Base-by-base conservation (phyloP, 257 asterid genomes). In the Primulina eburnea region DNA sequence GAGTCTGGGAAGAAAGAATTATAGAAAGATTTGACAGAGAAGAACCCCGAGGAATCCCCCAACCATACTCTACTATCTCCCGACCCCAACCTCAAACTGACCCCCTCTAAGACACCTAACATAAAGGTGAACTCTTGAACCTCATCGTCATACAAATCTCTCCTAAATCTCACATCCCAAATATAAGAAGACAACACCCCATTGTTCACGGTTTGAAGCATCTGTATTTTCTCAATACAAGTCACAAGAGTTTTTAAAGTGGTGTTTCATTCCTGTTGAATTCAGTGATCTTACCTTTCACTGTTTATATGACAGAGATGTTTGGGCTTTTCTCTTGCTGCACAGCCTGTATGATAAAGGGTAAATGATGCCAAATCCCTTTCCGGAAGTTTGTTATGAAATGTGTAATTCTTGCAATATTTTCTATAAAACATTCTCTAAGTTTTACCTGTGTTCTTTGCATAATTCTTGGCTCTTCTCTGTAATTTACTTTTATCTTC, bases 271-370 rank as follows among this genome's bases (percentile, higher is more conserved):
- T 73, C 28, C 62, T 75, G 67, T 32, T 53, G 32, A 30, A 24
- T 7, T 40, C 68, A n/a, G 65, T 57, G 65, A 62, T 69, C 70
- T 71, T 32, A 76, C 73, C 71, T 74, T 57, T 64, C 24, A 50
- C 58, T 68, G 11, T 81, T 86, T 57, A 66, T 72, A 52, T 77
- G 73, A 73, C 98, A 92, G 98, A 82, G 98, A 92, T 78, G 84
- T 92, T 56, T 92, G 98, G 97, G 94, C 24, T n/a, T 92, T 92
- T 79, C 98, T 92, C 76, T 79, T 92, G 88, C 79, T 92, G 98
- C 88, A 82, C 88, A 82, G 24, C 86, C 98, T 89, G 71, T 92
- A 92, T 65, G 98, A 92, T 78, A 90, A 87, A 71, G 97, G 98
- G 98, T 92, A 86, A 82, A 56, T 75, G 28, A 60, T 65, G 18